phyloP scores from a whole-genome alignment of 306 rosid genomes.

The Dryas drummondii region DNA sequence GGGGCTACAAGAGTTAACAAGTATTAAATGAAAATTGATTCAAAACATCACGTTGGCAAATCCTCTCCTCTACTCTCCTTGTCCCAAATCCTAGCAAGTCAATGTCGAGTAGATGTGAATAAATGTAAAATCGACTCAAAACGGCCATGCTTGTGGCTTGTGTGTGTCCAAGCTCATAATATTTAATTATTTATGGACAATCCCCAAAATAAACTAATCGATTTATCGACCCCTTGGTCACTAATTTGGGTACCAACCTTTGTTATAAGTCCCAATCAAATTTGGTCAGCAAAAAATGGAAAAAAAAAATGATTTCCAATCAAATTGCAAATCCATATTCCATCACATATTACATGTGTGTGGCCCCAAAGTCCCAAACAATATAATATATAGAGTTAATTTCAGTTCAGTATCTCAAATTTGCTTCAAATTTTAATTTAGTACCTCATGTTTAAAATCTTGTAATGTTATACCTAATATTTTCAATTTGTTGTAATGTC shows the following conservation, averaged over 20 bases:
- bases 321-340: neutral
- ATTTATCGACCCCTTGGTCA: neutral
- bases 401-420: too few species aligned
- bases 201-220: neutral
- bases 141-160: neutral
- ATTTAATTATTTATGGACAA: neutral
- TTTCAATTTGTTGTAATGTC: too few species aligned
- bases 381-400: too few species aligned
- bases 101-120: neutral
- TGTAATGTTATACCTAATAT: too few species aligned
- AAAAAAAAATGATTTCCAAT: neutral
- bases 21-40: too few species aligned
- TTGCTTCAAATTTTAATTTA: too few species aligned
- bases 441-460: too few species aligned
- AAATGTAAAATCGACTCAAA: neutral
- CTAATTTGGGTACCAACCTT: neutral
- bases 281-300: neutral
- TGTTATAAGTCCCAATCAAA: conserved; percentile 4
- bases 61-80: too few species aligned
- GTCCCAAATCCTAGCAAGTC: neutral
- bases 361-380: too few species aligned
- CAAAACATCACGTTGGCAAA: neutral
- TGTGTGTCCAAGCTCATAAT: neutral
- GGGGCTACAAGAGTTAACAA: too few species aligned
- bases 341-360: too few species aligned